Percentiles rank a stretch among this genome's conserved stretches.
Conservation (phyloP, 2,329 filamentous ascomycete genomes). For the Sordariomycetes sp. region DNA sequence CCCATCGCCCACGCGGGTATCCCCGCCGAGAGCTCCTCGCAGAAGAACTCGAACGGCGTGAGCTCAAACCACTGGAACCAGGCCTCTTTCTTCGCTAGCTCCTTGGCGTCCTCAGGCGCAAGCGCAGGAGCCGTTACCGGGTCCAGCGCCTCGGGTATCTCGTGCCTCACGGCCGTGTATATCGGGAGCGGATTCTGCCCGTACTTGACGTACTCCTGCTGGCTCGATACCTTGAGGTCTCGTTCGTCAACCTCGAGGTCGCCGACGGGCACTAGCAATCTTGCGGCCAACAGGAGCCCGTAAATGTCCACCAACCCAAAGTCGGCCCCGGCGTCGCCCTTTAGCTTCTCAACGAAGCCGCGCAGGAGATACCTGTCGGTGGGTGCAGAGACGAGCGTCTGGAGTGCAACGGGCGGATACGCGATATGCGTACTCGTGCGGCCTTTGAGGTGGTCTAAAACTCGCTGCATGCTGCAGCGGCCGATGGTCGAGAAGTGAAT, state of each 20-base stretch:
- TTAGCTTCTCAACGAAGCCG: constrained; percentile 83
- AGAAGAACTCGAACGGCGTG: constrained; percentile 90
- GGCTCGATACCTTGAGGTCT: constrained; percentile 87
- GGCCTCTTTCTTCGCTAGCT: constrained; percentile 44
- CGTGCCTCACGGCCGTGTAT: constrained; percentile 89
- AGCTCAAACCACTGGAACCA: constrained; percentile 99
- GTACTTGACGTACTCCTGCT: constrained; percentile 59
- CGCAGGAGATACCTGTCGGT: constrained; percentile 87
- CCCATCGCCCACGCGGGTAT: constrained; percentile 94
- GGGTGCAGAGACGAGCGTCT: constrained; percentile 71
- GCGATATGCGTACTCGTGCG: constrained; percentile 82
- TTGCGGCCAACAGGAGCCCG: constrained; percentile 70
- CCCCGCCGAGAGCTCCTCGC: constrained; percentile 79
- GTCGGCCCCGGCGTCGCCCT: constrained; percentile 61
- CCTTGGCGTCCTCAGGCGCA: constrained; percentile 30
- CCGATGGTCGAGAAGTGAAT: constrained; percentile 75
- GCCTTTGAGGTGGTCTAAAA: constrained; percentile 77
- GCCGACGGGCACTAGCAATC: constrained; percentile 71
- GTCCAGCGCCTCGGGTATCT: constrained; percentile 53
- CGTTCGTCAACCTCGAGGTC: constrained; percentile 49
- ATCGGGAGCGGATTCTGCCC: constrained; percentile 83
- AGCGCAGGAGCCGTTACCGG: constrained; percentile 7
- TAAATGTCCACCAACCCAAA: constrained; percentile 93
- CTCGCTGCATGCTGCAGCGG: constrained; percentile 48
- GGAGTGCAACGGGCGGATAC: constrained; percentile 74